Base-by-base conservation (phyloP, 148 eudicot species). In the Heliosperma pusillum region DNA sequence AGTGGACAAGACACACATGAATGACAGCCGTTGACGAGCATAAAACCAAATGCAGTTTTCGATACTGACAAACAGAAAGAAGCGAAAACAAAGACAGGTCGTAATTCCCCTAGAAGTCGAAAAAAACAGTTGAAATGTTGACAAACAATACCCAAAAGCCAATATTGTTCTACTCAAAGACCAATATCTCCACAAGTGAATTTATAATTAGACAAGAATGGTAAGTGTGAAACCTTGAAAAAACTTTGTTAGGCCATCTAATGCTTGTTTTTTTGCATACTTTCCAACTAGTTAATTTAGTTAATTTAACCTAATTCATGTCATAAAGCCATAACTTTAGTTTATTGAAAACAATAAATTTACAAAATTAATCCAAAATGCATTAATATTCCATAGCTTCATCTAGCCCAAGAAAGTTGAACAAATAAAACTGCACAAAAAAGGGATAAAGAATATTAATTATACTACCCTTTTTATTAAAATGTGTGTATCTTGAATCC, bases 1-100 rank as follows among this genome's bases (percentile, higher is more conserved):
- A 80, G 71, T 15, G 36, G 64, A 71, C 72, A 75, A 66, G n/a
- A 55, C 16, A 75, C 66, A 27, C 36, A 26, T 70, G 45, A 75
- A 64, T 17, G 58, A 71, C 67, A 16, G 16, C 63, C 63, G 7
- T 36, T 36, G 42, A 36, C 42, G 42, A 36, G 42, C 57, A 70
- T 12, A 21, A 20, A 57, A 26, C 45, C 53, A 50, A 20, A 60
- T 29, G 58, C 16, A 26, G 47, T 59, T 44, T 36, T 17, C 53
- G 33, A 76, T 70, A 20, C 42, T 70, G 74, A n/a, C 11, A 70
- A 69, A 58, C 74, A 8, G 20, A 76, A 21, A 59, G 36, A 60
- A 59, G 15, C 5, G 16, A 10, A 7, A 58, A 47, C 4, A 50
- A 77, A 64, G 44, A 16, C 40, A 63, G n/a, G 12, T 17, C 36